Percentiles rank a stretch among this genome's conserved stretches.
Evolutionary conservation across 1,139 yeast species (phyloP).

Genomic region (Pichia sp.): DNA sequence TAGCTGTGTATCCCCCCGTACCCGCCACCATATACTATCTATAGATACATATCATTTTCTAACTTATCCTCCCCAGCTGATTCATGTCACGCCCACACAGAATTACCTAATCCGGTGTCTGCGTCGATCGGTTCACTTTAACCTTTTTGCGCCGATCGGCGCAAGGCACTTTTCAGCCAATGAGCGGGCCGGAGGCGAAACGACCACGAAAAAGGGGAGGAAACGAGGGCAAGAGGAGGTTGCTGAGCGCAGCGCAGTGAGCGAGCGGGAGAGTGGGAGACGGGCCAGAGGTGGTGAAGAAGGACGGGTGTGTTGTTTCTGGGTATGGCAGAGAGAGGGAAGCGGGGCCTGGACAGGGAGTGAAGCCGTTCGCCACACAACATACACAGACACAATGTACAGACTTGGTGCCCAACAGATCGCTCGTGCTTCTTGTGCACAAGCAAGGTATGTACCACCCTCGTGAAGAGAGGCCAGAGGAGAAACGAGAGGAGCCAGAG

Average conservation of each 20-base stretch:
- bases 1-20: background rate
- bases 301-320: background rate
- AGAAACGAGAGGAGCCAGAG: background rate
- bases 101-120: background rate
- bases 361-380: background rate
- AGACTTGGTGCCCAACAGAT: constrained; percentile 61
- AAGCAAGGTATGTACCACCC: constrained; percentile 26
- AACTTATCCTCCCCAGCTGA: background rate
- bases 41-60: background rate
- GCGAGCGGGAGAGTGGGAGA: background rate
- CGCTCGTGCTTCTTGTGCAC: constrained; percentile 46
- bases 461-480: background rate
- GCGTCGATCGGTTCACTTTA: background rate
- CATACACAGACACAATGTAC: constrained; percentile 40
- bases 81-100: background rate
- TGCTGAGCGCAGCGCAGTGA: background rate
- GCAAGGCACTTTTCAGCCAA: constrained; percentile 19
- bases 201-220: too few species aligned
- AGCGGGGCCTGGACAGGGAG: background rate
- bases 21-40: background rate
- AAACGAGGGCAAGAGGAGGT: background rate
- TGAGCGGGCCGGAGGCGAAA: background rate
- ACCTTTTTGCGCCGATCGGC: background rate
- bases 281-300: background rate
- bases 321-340: background rate